These are phyloP conservation scores for Trypethelium eluteriae DNA, from an alignment of 495 filamentous ascomycete genomes.

Conservation along the genomic window DNA sequence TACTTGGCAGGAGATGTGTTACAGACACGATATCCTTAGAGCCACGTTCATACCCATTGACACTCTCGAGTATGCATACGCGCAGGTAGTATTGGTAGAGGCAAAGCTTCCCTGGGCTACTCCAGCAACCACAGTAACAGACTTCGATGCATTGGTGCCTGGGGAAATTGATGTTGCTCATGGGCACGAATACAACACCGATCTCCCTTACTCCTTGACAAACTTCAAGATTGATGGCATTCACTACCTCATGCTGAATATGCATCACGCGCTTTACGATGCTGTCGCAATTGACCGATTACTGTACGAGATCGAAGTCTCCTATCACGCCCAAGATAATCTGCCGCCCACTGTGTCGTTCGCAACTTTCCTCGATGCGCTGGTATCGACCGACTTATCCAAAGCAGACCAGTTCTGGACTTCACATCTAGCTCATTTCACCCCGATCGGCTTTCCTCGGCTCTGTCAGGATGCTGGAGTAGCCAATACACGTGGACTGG, in stretches of 20 bases:
- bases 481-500: conserved; percentile 13
- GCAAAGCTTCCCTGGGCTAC: conserved; percentile 30
- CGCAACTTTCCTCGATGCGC: conserved; percentile 44
- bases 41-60: conserved; percentile 55
- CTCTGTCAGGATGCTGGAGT: conserved; percentile 15
- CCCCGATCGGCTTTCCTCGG: conserved; percentile 42
- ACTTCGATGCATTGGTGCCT: neutral
- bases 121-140: neutral
- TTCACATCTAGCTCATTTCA: conserved; percentile 42
- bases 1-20: conserved; percentile 46
- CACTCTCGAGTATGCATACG: conserved; percentile 43
- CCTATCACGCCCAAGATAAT: conserved; percentile 34
- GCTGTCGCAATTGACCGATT: conserved; percentile 59
- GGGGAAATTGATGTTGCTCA: neutral
- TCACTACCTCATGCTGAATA: conserved; percentile 46
- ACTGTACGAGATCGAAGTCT: conserved; percentile 55
- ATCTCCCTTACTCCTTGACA: neutral
- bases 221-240: neutral
- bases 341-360: conserved; percentile 44
- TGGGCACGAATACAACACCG: neutral
- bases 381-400: conserved; percentile 34
- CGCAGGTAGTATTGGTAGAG: conserved; percentile 49
- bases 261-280: conserved; percentile 80
- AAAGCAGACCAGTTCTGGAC: conserved; percentile 57
- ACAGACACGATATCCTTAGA: conserved; percentile 56